Percentiles rank a stretch among this genome's conserved stretches.
These are phyloP conservation scores for Colletotrichum aenigma DNA, from an alignment of 2,329 filamentous ascomycete species.

Conservation along the genomic window DNA sequence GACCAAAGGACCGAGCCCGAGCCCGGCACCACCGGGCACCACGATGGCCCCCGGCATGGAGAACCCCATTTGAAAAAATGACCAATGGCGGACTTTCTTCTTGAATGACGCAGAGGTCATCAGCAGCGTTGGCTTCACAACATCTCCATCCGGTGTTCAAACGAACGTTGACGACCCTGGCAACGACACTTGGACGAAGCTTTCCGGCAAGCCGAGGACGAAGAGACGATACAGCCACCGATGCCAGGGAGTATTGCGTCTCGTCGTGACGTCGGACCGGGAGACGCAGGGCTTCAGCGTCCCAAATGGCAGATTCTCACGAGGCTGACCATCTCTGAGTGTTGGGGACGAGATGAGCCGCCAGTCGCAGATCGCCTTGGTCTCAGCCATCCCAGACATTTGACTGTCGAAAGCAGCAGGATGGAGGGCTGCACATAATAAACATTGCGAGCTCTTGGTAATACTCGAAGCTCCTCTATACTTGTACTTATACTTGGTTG, in stretches of 20 bases:
- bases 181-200: not conserved
- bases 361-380: not conserved
- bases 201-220: not conserved
- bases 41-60: conserved; percentile 42
- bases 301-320: not conserved
- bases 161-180: not conserved
- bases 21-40: conserved; percentile 24
- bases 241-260: not conserved
- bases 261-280: not conserved
- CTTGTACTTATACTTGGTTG: conserved; percentile 13
- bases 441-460: not conserved
- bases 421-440: not conserved
- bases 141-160: not conserved
- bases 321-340: not conserved
- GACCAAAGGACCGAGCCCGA: conserved; percentile 36
- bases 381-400: not conserved
- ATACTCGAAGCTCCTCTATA: not conserved
- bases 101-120: not conserved
- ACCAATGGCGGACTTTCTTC: not conserved
- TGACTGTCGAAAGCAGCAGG: not conserved
- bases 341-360: not conserved
- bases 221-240: not conserved
- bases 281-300: not conserved
- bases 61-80: conserved; percentile 41
- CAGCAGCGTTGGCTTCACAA: not conserved